phyloP scores from a whole-genome alignment of 805 yeast species.

The Wickerhamomyces queroliae region DNA sequence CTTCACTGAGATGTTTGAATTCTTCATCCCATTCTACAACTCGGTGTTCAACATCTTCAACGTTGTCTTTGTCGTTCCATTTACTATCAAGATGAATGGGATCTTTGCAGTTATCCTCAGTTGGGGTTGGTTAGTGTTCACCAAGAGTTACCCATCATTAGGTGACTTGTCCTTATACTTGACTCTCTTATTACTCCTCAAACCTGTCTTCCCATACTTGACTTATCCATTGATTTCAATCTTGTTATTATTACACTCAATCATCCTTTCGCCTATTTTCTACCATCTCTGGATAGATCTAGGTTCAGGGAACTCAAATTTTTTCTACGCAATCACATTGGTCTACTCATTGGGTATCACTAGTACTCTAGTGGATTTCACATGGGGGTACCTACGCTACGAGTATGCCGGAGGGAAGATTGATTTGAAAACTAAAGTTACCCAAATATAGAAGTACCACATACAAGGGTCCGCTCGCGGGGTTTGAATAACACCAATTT shows the following conservation, averaged over 20 bases:
- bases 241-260: slow-evolving; percentile 47
- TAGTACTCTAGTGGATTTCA: slow-evolving; percentile 63
- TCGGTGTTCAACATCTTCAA: slow-evolving; percentile 78
- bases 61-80: slow-evolving; percentile 62
- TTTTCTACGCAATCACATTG: slow-evolving; percentile 90
- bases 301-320: slow-evolving; percentile 94
- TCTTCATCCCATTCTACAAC: slow-evolving; percentile 76
- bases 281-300: slow-evolving; percentile 91
- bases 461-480: neutral
- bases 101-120: slow-evolving; percentile 47
- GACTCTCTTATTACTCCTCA: slow-evolving; percentile 40
- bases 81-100: slow-evolving; percentile 69
- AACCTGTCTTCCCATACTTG: slow-evolving; percentile 39
- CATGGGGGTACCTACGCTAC: slow-evolving; percentile 53
- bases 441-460: neutral
- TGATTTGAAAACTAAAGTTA: neutral
- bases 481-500: neutral
- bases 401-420: neutral
- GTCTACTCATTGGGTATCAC: slow-evolving; percentile 70
- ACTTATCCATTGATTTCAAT: slow-evolving; percentile 43
- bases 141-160: slow-evolving; percentile 82
- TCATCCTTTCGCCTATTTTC: slow-evolving; percentile 78
- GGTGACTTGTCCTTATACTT: slow-evolving; percentile 65
- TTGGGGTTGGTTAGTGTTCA: slow-evolving; percentile 50
- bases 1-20: slow-evolving; percentile 91